Evolutionary conservation across 306 rosid species (phyloP).

Genomic region (Malus asiatica): DNA sequence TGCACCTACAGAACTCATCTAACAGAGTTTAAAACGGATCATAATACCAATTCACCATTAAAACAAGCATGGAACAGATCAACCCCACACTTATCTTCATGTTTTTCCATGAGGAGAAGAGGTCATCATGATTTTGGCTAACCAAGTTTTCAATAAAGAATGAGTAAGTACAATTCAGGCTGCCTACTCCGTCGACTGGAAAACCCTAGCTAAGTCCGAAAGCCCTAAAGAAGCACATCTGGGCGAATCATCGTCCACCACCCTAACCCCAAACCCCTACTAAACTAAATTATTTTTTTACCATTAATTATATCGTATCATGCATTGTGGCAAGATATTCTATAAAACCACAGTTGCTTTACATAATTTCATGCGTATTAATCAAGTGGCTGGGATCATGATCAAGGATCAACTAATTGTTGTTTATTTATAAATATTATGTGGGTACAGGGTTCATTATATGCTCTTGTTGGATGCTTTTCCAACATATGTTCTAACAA

Average conservation of each 20-base stretch:
- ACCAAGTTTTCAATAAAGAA: not conserved
- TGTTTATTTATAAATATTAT: too few relatives aligned
- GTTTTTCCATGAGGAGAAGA: constrained; percentile 11
- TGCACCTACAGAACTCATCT: not conserved
- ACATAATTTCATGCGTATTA: constrained; percentile 24
- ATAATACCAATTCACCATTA: not conserved
- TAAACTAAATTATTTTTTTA: not conserved
- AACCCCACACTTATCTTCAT: constrained; percentile 2
- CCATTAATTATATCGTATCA: constrained; percentile 9
- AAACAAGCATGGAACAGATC: not conserved
- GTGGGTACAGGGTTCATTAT: constrained; percentile 17
- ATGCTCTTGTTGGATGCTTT: constrained; percentile 50
- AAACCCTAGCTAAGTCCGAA: constrained; percentile 22
- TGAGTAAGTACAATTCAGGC: constrained; percentile 15
- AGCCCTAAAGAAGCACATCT: constrained; percentile 27
- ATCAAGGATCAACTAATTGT: not conserved
- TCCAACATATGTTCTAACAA: constrained; percentile 33
- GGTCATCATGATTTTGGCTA: constrained; percentile 4
- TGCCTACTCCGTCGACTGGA: constrained; percentile 28
- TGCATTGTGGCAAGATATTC: not conserved
- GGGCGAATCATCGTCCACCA: constrained; percentile 51
- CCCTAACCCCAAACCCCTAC: constrained; percentile 7
- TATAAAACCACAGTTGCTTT: constrained; percentile 23
- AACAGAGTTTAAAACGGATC: not conserved
- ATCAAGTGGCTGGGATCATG: constrained; percentile 16